Base-by-base conservation (phyloP, 139 green algal genomes). In the Picochlorum costavermella region DNA sequence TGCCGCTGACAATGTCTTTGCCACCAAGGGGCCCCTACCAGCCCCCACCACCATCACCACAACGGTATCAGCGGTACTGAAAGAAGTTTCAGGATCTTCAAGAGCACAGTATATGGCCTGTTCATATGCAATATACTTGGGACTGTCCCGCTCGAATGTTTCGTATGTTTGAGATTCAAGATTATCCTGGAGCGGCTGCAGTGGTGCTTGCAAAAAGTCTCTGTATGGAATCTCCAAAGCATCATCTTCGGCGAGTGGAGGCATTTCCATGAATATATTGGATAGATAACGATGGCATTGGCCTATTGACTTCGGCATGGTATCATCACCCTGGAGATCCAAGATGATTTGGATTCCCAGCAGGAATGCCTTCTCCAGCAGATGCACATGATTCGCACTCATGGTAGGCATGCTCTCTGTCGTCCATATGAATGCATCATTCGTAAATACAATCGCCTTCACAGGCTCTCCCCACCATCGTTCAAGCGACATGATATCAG, bases 81-180 rank as follows among this genome's bases (percentile, higher is more conserved):
- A 56, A 46, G 56, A 66, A 40, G 56, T 23, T 14, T 74, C 59
- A 1, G 72, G 57, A 60, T 95, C 90, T 17, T 73, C 28, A 26
- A 97, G 74, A 14, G 79, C 83, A 9, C 60, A 56, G 40, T 75
- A 74, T 20, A 97, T 75, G 2, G 90, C 90, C 50, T 88, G 68
- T 60, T 92, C 76, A 71, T 97, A 97, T n/a, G 64, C 70, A 26
- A 44, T 65, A 83, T 99, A 99, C 82, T 99, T 99, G 31, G 65
- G 84, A 17, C 63, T 67, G 78, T 99, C 94, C 64, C 82, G 81
- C 74, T 99, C 94, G 79, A 99, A 99, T 4, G 86, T 92, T 72
- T 98, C 94, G 67, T 99, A 99, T 10, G 94, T 98, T 33, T 83
- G 74, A 26, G 68, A 84, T 74, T 99, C 93, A 30, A 99, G 77